A percentile compares a stretch with the other conserved stretches of the same genome.
Conservation (phyloP, 2,329 filamentous ascomycete genomes). For the Chaetomium globosum region DNA sequence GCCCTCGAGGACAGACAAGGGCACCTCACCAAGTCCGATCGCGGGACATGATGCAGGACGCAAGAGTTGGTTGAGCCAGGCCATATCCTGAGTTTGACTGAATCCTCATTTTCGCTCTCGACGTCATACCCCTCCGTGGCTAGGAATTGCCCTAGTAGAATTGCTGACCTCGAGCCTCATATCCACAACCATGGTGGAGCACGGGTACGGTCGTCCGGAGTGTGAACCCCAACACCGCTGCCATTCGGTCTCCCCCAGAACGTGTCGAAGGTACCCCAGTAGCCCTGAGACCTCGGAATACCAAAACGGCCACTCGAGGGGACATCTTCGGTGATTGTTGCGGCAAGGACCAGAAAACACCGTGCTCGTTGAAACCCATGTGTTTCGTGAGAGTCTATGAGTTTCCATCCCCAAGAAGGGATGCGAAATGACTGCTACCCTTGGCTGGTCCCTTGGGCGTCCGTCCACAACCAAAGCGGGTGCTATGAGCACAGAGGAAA, state of each 20-base stretch:
- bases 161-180: not conserved
- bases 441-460: not conserved
- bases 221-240: not conserved
- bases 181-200: not conserved
- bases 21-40: not conserved
- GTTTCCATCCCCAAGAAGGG: not conserved
- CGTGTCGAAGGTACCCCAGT: not conserved
- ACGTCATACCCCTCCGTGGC: not conserved
- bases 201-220: not conserved
- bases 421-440: not conserved
- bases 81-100: not conserved
- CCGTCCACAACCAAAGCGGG: not conserved
- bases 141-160: no score
- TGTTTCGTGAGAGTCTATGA: not conserved
- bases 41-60: no score
- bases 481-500: not conserved
- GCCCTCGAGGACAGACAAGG: not conserved
- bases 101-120: not conserved
- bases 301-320: not conserved
- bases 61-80: not conserved
- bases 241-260: not conserved
- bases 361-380: not conserved
- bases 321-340: not conserved
- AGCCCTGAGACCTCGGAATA: not conserved
- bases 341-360: no score